Evolutionary conservation across 768 basidiomycete genomes (phyloP), one percentile per base, ranked within the genome.

Genomic region (Boletellus sp.): DNA sequence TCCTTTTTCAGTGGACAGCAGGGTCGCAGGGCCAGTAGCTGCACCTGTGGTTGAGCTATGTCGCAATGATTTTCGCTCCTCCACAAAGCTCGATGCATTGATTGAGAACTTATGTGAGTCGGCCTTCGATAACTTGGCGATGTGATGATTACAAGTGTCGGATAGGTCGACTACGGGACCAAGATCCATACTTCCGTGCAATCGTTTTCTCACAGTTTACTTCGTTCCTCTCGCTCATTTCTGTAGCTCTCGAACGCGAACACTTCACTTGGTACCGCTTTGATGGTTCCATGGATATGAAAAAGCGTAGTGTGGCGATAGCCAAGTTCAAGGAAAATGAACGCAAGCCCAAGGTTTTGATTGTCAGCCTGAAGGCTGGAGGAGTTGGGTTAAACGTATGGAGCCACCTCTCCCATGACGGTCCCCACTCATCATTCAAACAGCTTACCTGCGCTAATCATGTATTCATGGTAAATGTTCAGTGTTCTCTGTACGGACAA

Each of bases 201-300:
- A 85, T 94, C 20, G 85, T 94, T 4, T 94, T 94, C 66, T 92
- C 90, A 1, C 90, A 94, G 58, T 94, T 94, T 57, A 94, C 92
- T 0, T 83, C 81, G 22, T 95, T 94, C 66, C 70, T 95, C 48
- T 87, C 93, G 59, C 73, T 94, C 15, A 90, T 94, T 48, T 81
- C 90, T 58, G 65, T 72, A 1, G 81, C 77, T 4, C 71, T 94
- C 47, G 75, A 84, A 43, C 81, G 87, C 17, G 89, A 94, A 60
- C 66, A 69, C 1, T 74, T 90, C 53, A 71, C 80, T 37, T 84
- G 81, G 59, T 84, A 82, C 55, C 81, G 95, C 17, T 92, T 97
- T 60, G 95, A 98, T 64, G 95, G 95, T 1, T 82, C 90, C 0
- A 92, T 97, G 90, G 85, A 85, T 58, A 75, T 95, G 54, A 88